Conservation (phyloP, 148 eudicot genomes). For the Polygonum maritimum region DNA sequence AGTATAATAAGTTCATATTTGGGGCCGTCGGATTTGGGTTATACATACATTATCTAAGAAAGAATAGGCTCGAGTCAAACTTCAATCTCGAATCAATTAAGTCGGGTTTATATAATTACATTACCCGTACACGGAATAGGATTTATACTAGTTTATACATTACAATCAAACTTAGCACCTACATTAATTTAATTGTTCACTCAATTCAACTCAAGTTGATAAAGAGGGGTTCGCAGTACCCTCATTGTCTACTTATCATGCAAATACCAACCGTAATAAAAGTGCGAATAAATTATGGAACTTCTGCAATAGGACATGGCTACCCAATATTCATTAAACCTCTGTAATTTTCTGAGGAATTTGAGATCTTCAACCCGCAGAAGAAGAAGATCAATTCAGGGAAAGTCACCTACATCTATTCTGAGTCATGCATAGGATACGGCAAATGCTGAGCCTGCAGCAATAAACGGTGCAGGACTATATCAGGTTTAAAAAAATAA, state of each 20-base stretch:
- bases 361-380: background rate
- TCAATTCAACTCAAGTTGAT: too few relatives aligned
- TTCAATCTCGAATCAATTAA: too few relatives aligned
- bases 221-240: background rate
- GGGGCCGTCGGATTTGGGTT: too few relatives aligned
- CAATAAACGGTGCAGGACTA: background rate
- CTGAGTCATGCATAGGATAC: constrained; percentile 37
- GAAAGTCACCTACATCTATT: constrained; percentile 13
- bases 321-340: background rate
- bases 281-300: background rate
- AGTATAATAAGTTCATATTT: too few relatives aligned
- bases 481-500: background rate
- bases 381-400: background rate
- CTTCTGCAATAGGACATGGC: too few relatives aligned
- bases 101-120: too few relatives aligned
- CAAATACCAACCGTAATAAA: background rate
- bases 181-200: too few relatives aligned
- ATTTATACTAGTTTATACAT: too few relatives aligned
- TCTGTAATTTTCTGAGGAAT: background rate
- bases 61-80: too few relatives aligned
- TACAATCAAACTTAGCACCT: too few relatives aligned
- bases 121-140: too few relatives aligned
- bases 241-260: background rate
- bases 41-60: too few relatives aligned
- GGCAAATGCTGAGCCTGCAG: constrained; percentile 34